Evolutionary conservation across 2,329 filamentous ascomycete species (phyloP).

Genomic region (Ophiocordyceps camponoti-floridani): DNA sequence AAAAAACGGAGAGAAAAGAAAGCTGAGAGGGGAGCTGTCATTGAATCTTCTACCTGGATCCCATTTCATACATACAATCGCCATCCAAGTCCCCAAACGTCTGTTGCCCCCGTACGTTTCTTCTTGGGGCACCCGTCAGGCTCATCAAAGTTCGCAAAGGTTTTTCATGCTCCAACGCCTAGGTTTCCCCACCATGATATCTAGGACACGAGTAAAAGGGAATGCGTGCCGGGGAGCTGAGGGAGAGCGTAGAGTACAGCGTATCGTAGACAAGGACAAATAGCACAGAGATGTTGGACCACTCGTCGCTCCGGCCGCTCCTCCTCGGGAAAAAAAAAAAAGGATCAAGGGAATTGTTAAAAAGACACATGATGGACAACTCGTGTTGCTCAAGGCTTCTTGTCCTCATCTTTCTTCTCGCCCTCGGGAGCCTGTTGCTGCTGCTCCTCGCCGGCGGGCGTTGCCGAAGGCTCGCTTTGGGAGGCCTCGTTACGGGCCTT

Average conservation of each 20-base stretch:
- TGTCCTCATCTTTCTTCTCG: constrained; percentile 58
- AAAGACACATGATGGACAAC: constrained; percentile 7
- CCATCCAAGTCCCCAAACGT: constrained; percentile 16
- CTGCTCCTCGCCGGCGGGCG: constrained; percentile 24
- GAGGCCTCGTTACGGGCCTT: constrained; percentile 66
- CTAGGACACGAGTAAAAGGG: constrained; percentile 25
- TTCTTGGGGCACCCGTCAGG: constrained; percentile 15
- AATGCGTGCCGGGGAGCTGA: constrained; percentile 13
- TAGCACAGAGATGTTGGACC: constrained; percentile 14
- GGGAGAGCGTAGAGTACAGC: constrained; percentile 32
- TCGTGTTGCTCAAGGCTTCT: constrained; percentile 35
- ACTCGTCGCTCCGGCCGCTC: constrained; percentile 16
- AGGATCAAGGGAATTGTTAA: constrained; percentile 7
- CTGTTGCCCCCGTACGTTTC: constrained; percentile 16
- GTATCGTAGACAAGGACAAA: too few species aligned
- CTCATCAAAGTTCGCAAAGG: constrained; percentile 25
- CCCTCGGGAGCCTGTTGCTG: constrained; percentile 42
- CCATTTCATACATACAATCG: constrained; percentile 10
- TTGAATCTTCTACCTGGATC: constrained; percentile 27
- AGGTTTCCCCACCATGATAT: constrained; percentile 23
- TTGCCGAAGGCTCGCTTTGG: constrained; percentile 28
- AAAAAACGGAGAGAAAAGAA: neutral
- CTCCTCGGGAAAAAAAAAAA: constrained; percentile 13
- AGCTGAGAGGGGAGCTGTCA: constrained; percentile 39
- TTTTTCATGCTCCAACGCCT: constrained; percentile 36